phyloP scores from a whole-genome alignment of 2,329 filamentous ascomycete species.

The Didymosphaeria variabile region DNA sequence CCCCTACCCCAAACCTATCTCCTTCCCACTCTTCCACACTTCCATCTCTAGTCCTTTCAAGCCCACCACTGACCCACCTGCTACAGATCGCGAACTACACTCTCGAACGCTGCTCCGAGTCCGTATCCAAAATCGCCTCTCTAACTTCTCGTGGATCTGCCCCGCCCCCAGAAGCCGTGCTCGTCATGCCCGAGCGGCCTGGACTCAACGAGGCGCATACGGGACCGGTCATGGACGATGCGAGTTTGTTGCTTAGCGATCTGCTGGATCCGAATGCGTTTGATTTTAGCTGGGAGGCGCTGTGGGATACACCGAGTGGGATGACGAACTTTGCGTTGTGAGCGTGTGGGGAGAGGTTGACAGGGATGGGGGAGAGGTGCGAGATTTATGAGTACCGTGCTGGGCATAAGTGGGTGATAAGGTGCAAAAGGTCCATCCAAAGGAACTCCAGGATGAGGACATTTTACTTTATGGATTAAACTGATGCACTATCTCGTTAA shows the following conservation, averaged over 20 bases:
- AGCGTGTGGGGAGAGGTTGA: not conserved
- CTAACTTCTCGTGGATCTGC: conserved; percentile 30
- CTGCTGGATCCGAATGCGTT: conserved; percentile 45
- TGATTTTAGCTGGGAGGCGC: conserved; percentile 49
- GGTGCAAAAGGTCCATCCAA: no score
- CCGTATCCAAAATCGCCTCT: conserved; percentile 48
- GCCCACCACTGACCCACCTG: not conserved
- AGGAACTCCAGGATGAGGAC: no score
- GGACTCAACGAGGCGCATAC: conserved; percentile 14
- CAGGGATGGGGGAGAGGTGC: not conserved
- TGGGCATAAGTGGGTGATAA: no score
- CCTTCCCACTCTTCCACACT: not conserved
- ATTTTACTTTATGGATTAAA: no score
- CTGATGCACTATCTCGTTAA: no score
- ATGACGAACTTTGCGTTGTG: conserved; percentile 45
- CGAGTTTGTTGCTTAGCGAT: conserved; percentile 40
- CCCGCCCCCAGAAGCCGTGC: conserved; percentile 29
- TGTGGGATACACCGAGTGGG: conserved; percentile 48
- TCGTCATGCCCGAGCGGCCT: conserved; percentile 19
- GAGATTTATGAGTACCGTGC: no score
- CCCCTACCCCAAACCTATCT: no score
- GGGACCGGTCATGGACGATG: conserved; percentile 39
- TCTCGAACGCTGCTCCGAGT: conserved; percentile 54
- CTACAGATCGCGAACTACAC: conserved; percentile 61
- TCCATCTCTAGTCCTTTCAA: not conserved